Conservation (phyloP, 1,284 basidiomycete species). For the Pyrrhoderma lamaoense region DNA sequence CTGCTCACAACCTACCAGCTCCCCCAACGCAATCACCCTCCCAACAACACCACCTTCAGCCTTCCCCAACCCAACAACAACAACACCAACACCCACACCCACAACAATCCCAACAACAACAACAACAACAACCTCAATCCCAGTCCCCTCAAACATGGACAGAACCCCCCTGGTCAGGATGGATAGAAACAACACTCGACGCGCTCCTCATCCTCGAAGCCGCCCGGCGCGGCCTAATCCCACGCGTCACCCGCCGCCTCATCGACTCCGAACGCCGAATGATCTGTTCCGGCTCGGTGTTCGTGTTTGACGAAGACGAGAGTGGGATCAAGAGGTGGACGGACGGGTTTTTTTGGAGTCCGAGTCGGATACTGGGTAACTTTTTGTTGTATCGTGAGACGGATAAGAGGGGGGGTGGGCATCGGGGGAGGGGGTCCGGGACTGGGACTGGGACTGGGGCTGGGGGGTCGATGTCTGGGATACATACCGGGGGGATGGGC, state of each 20-base stretch:
- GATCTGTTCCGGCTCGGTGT: conserved; percentile 91
- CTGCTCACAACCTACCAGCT: no score
- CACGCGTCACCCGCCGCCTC: conserved; percentile 88
- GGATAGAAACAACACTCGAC: conserved; percentile 93
- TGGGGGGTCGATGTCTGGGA: no score
- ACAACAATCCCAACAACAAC: no score
- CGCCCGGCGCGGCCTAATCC: conserved; percentile 82
- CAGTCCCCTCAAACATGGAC: no score
- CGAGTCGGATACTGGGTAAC: conserved; percentile 84
- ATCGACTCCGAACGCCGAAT: conserved; percentile 90
- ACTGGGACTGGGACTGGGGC: conserved; percentile 30
- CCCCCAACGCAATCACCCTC: no score
- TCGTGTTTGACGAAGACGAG: conserved; percentile 97
- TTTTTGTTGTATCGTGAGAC: conserved; percentile 93
- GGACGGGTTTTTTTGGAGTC: conserved; percentile 92
- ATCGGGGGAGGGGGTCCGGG: conserved; percentile 32
- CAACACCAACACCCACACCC: no score
- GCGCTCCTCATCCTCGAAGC: conserved; percentile 95
- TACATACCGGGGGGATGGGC: conserved; percentile 68
- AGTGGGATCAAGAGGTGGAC: conserved; percentile 99
- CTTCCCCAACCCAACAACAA: no score
- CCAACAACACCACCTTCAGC: no score
- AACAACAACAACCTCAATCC: no score
- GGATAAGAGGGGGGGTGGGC: conserved; percentile 66
- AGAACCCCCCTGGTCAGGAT: conserved; percentile 85